Conservation (phyloP, 148 eudicot species). For the Persicaria maculosa region DNA sequence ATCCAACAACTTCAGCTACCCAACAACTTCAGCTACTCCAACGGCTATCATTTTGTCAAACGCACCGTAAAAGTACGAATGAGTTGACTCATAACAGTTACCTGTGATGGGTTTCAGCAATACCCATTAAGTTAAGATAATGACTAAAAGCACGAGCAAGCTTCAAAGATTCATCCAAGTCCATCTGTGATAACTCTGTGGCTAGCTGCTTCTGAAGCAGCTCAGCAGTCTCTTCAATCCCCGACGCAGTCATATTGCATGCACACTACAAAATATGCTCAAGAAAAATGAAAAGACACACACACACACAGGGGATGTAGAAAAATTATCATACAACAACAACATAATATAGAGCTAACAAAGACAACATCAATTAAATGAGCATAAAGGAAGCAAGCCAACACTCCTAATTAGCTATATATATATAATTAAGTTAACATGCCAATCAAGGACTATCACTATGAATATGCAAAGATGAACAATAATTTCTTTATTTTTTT, state of each 20-base stretch:
- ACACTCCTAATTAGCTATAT: not conserved
- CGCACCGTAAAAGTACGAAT: not conserved
- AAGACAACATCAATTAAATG: not conserved
- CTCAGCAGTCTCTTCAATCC: conserved; percentile 72
- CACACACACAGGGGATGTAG: not conserved
- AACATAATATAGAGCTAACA: not conserved
- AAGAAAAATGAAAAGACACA: not conserved
- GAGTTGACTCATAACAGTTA: conserved; percentile 12
- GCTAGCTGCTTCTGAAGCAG: conserved; percentile 71
- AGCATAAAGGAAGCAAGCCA: not conserved
- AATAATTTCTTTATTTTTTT: no score
- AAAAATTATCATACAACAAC: not conserved
- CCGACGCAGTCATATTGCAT: conserved; percentile 64
- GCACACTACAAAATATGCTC: conserved; percentile 52
- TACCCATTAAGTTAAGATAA: conserved; percentile 67
- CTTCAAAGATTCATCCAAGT: conserved; percentile 57
- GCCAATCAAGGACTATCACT: no score
- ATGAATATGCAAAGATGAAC: no score
- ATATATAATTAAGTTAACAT: no score
- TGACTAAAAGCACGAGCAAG: conserved; percentile 77
- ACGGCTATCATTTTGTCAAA: no score
- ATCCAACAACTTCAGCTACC: no score
- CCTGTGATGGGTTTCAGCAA: conserved; percentile 96
- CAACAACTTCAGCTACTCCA: no score
- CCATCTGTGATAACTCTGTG: conserved; percentile 71